phyloP scores from a whole-genome alignment of 225 moss, liverwort and hornwort species.

The Physcomitrium patens region DNA sequence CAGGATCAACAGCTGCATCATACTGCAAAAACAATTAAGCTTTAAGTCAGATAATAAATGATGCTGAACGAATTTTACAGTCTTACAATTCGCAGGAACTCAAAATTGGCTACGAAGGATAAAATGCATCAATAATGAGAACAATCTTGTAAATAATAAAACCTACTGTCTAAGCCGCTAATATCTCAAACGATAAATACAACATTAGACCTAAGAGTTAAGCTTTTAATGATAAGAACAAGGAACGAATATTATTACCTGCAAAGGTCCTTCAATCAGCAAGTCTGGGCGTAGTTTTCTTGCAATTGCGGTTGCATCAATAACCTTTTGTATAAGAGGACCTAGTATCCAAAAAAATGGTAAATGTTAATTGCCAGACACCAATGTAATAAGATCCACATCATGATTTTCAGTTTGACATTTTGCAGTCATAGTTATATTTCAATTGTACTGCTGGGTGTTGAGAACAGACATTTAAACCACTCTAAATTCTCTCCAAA shows the following conservation, averaged over 20 bases:
- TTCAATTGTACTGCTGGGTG: not conserved
- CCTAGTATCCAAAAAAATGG: conserved; percentile 41
- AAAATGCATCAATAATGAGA: not conserved
- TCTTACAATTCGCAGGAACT: conserved; percentile 17
- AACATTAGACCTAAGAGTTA: not conserved
- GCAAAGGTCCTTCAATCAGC: conserved; percentile 88
- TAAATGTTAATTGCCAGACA: not conserved
- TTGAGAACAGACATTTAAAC: not conserved
- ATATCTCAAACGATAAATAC: not conserved
- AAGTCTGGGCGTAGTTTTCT: conserved; percentile 84
- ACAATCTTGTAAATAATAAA: not conserved
- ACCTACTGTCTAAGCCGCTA: not conserved
- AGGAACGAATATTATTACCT: conserved; percentile 46
- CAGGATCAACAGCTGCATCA: conserved; percentile 90
- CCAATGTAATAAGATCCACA: not conserved
- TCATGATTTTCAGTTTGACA: not conserved
- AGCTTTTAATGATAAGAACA: not conserved
- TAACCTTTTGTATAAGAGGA: conserved; percentile 93
- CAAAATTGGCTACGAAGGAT: not conserved
- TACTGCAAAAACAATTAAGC: conserved; percentile 57
- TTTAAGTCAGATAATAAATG: conserved; percentile 24
- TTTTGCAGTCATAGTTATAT: not conserved
- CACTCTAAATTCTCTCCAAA: not conserved
- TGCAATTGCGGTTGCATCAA: conserved; percentile 87
- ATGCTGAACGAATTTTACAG: conserved; percentile 4